phyloP scores from a whole-genome alignment of 2,329 filamentous ascomycete genomes.

The Periglandula ipomoeae region DNA sequence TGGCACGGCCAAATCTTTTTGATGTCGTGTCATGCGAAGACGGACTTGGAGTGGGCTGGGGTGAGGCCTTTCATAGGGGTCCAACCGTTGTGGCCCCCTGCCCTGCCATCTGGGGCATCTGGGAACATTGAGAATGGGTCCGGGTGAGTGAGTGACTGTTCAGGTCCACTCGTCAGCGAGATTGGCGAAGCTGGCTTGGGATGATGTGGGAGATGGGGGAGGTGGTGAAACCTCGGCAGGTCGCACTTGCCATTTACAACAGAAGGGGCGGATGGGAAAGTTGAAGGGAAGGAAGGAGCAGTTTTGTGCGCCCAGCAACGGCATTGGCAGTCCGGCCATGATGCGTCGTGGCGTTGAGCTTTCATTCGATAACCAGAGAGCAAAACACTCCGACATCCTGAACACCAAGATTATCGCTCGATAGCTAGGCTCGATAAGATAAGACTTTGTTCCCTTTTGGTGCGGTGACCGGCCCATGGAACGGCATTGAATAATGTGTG shows the following conservation, averaged over 20 bases:
- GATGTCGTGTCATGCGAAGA: constrained; percentile 2
- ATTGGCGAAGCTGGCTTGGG: background rate
- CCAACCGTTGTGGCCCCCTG: background rate
- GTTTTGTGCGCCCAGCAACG: background rate
- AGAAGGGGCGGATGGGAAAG: background rate
- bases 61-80: background rate
- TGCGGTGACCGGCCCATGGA: too few relatives aligned
- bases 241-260: background rate
- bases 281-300: background rate
- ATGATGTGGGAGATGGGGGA: background rate
- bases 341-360: background rate
- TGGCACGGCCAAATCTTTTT: too few relatives aligned
- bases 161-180: background rate
- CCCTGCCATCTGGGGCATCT: background rate
- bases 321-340: background rate
- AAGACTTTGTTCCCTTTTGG: too few relatives aligned
- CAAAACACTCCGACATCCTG: too few relatives aligned
- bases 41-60: background rate
- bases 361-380: too few relatives aligned
- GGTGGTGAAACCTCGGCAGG: background rate
- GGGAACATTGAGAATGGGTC: too few relatives aligned
- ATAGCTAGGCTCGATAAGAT: background rate
- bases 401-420: too few relatives aligned
- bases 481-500: too few relatives aligned
- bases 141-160: too few relatives aligned